A percentile compares a stretch with the other conserved stretches of the same genome.
Conservation (phyloP, 208 protist genomes). For the Plasmodiophora brassicae region DNA sequence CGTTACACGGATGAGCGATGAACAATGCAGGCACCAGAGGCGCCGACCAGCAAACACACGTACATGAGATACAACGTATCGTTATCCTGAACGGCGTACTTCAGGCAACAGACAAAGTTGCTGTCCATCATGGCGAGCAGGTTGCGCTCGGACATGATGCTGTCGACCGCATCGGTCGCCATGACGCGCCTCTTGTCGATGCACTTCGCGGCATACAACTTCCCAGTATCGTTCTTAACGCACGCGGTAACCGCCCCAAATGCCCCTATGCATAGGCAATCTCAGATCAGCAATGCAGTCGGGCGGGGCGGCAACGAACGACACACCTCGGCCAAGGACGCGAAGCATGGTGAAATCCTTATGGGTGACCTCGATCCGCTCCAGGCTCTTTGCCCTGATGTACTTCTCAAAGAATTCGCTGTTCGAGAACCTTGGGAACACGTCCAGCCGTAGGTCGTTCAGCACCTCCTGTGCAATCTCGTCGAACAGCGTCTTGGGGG, state of each 20-base stretch:
- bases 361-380: neutral
- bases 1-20: too few species aligned
- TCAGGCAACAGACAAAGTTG: constrained; percentile 28
- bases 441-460: constrained; percentile 29
- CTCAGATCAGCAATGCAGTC: neutral
- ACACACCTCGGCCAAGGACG: constrained; percentile 36
- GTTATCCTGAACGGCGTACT: constrained; percentile 44
- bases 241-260: constrained; percentile 42
- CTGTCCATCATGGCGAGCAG: constrained; percentile 21
- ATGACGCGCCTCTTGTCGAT: constrained; percentile 35
- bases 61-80: constrained; percentile 38
- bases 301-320: neutral
- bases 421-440: constrained; percentile 41
- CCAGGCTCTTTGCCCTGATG: constrained; percentile 19
- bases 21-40: neutral
- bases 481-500: constrained; percentile 24
- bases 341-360: constrained; percentile 38
- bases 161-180: constrained; percentile 6
- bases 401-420: constrained; percentile 42
- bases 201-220: constrained; percentile 38
- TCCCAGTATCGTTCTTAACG: constrained; percentile 40
- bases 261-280: neutral
- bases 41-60: neutral
- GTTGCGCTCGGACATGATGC: constrained; percentile 34
- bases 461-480: constrained; percentile 35